Base-by-base conservation (phyloP, 2,329 filamentous ascomycete genomes). In the Trichoderma hamatum region DNA sequence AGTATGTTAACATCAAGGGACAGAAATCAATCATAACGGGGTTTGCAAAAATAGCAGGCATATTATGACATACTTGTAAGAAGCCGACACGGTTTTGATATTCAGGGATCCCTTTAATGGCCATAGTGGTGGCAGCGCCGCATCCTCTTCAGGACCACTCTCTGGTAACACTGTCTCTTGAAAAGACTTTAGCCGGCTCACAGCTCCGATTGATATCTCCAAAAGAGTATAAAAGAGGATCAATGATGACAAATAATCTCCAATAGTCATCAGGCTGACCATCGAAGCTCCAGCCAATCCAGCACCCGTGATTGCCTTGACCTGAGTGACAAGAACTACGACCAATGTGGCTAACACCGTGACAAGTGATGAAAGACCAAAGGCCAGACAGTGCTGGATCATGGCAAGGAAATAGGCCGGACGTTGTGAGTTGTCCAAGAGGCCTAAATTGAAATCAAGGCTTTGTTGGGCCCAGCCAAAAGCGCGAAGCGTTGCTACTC, bases 41-140 rank as follows among this genome's bases (percentile, higher is more conserved):
- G 36, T 3, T 6, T 43, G 13, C 36, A 43, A 14, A 14, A 9
- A 43, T 43, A 43, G 36, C 13, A 49, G n/a, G 11, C 16, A 5
- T 5, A 14, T 24, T 2, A 49, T 24, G 26, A 63, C 60, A 70
- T 70, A 72, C 52, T 70, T 71, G 16, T 82, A 82, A 0, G 75
- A 77, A 3, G 80, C 80, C 3, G 77, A 80, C 0, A 81, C 75
- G 5, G 71, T 71, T 3, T 72, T 69, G 19, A 81, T 72, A 1
- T 77, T 74, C 5, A 82, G 75, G 0, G 46, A 55, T 4, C 80
- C 79, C 1, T 61, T 60, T 2, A 70, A 56, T 0, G 80, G 80
- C 80, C 80, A 82, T 2, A 70, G 72, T 2, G 71, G 55, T 3
- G 70, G 60, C 5, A 55, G 52, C 13, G 54, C 19, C 4, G 34